phyloP scores from a whole-genome alignment of 2,329 filamentous ascomycete genomes.

The Hymenoscyphus occultus region DNA sequence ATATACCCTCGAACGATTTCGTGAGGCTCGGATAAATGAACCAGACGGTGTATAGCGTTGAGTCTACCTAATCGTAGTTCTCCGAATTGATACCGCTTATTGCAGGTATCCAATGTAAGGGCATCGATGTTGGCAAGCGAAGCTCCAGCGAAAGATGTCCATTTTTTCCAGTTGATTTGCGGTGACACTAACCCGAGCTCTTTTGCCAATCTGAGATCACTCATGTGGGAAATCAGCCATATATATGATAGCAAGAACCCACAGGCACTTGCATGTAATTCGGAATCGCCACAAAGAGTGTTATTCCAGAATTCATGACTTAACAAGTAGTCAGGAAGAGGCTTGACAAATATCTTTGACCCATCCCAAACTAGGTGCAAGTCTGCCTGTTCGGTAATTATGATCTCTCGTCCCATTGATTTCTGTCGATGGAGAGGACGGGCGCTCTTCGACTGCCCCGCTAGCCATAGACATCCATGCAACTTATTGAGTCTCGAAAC shows the following conservation, averaged over 20 bases:
- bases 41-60: conserved; percentile 27
- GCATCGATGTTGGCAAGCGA: conserved; percentile 17
- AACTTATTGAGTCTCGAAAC: conserved; percentile 17
- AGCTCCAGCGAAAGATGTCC: not conserved
- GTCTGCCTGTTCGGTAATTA: conserved; percentile 36
- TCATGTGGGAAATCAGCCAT: not conserved
- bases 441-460: not conserved
- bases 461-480: conserved; percentile 31
- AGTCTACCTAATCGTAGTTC: conserved; percentile 37
- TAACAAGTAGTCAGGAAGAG: conserved; percentile 35
- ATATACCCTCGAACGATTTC: not conserved
- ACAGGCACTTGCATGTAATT: not conserved
- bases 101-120: conserved; percentile 25
- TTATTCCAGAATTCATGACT: conserved; percentile 27
- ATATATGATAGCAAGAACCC: not conserved
- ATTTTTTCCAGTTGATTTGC: not conserved
- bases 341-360: conserved; percentile 34
- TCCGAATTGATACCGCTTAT: conserved; percentile 35
- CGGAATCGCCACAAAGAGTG: not conserved
- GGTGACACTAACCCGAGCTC: not conserved
- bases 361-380: conserved; percentile 36
- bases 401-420: conserved; percentile 32
- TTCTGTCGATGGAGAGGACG: not conserved
- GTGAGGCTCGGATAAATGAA: not conserved
- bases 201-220: not conserved